A percentile compares a stretch with the other conserved stretches of the same genome.
phyloP scores from a whole-genome alignment of 176 grass and related monocot genomes.

The Bonia amplexicaulis region DNA sequence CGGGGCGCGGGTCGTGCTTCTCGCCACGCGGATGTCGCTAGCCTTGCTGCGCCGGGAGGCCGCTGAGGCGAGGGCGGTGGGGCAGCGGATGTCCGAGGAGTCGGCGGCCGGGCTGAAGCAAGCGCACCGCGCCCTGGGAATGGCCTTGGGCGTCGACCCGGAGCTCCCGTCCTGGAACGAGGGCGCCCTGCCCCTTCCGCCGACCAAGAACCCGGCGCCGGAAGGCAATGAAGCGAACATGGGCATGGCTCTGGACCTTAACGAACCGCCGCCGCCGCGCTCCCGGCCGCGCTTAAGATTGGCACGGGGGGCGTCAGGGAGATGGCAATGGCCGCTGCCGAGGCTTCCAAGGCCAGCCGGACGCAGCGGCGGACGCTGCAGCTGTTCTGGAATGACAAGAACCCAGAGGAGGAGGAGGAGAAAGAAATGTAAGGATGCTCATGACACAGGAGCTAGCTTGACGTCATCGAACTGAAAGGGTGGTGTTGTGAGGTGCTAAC shows the following conservation, averaged over 20 bases:
- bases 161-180: not conserved
- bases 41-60: constrained; percentile 12
- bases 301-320: not conserved
- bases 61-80: not conserved
- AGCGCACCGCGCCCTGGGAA: constrained; percentile 21
- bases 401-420: not conserved
- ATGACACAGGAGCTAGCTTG: not conserved
- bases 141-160: not conserved
- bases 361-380: not conserved
- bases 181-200: not conserved
- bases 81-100: constrained; percentile 27
- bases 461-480: not conserved
- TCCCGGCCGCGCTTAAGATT: not conserved
- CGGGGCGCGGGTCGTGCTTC: constrained; percentile 20
- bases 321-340: not conserved
- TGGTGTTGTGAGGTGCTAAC: constrained; percentile 5
- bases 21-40: constrained; percentile 27
- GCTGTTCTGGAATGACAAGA: not conserved
- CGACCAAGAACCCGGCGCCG: not conserved
- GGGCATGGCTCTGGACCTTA: not conserved
- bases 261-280: not conserved
- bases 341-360: not conserved
- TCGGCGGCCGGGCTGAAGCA: constrained; percentile 9
- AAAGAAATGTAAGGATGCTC: not conserved
- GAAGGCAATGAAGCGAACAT: not conserved